Base-by-base conservation (phyloP, 2,329 filamentous ascomycete species). In the Davidsoniella virescens region DNA sequence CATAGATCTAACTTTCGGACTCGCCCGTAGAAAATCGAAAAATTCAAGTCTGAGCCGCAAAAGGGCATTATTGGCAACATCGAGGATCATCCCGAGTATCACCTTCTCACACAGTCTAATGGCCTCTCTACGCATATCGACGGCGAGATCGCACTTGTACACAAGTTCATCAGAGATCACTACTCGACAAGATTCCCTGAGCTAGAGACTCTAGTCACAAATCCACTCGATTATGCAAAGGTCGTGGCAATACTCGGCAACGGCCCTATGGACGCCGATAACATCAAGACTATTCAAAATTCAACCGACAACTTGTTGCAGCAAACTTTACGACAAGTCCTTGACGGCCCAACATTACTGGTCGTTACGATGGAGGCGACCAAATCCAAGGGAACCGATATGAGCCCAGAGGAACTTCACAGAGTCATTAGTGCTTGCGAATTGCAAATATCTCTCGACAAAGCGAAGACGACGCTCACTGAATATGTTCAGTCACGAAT, bases 401-500 rank as follows among this genome's bases (percentile, higher is more conserved):
- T 98, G 65, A 76, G 75, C 3, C 70, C 79, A n/a, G 69, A 77
- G 4, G 87, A 94, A 63, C 71, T 96, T 5, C 71, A 80, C 46
- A 73, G 76, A 23, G 81, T 95, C 17, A 68, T 82, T 25, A 73
- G 76, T 48, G 90, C 87, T 7, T 95, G 88, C 65, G 78, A 87
- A 56, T 92, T 93, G 78, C 82, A 86, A 8, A 72, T 96, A n/a
- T 75, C 80, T 37, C 78, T 98, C 8, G 87, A 96, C 62, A 80
- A 75, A 56, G 87, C 90, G 25, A 95, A 95, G 65, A 82, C 76
- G 54, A 84, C 80, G 0, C 73, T 98, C 50, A 94, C 86, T 2
- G 83, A 92, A 62, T 98, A 94, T 60, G 92, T 98, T 14, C 86
- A 95, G 65, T 95, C 90, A 36, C 84, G 92, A 54, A 96, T 98